Evolutionary conservation across 371 early-diverging fungal genomes (phyloP), one percentile per base, ranked within the genome.

Genomic region (Umbelopsis sp.): DNA sequence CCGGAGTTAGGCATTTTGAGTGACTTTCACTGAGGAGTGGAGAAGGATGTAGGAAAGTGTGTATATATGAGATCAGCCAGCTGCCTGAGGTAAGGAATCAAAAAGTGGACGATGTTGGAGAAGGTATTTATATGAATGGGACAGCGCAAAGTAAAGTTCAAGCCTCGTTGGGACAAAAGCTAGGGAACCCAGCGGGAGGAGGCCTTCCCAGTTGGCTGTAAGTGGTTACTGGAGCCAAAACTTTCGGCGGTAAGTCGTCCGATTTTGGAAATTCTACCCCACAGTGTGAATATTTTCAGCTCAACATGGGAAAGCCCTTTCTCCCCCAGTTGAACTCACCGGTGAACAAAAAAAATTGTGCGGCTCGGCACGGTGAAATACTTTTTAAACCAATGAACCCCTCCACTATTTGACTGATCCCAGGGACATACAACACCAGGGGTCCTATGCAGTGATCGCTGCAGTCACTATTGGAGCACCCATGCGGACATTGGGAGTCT

Each of bases 281-380:
- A 35, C 57, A 57, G 52, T 51, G 52, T 51, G 52, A 57, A 29
- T 57, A 57, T 35, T 18, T 35, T 35, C 5, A 35, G 18, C n/a
- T 35, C 29, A 57, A 57, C 16, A 35, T 57, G 35, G 57, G 35
- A 57, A 53, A 32, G 14, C 35, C 57, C 20, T 7, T 22, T 18
- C 6, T 48, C 48, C 11, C n/a, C 48, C 18, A 14, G 45, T 14
- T 45, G 45, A 45, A 45, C 10, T 45, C 29, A 29, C 29, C 41
- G 41, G 41, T 41, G 41, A 41, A 41, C 41, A 41, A 41, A 41
- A 29, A 22, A 41, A 41, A 12, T 41, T 2, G 41, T 10, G 41
- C 41, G 41, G 41, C 41, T 41, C 41, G 41, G 41, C 12, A 41
- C 41, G 41, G 41, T 41, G 41, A 41, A 41, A 41, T 41, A 41